Evolutionary conservation across 2,329 filamentous ascomycete genomes (phyloP), one percentile per base, ranked within the genome.

Genomic region (Westerdykella sp.): DNA sequence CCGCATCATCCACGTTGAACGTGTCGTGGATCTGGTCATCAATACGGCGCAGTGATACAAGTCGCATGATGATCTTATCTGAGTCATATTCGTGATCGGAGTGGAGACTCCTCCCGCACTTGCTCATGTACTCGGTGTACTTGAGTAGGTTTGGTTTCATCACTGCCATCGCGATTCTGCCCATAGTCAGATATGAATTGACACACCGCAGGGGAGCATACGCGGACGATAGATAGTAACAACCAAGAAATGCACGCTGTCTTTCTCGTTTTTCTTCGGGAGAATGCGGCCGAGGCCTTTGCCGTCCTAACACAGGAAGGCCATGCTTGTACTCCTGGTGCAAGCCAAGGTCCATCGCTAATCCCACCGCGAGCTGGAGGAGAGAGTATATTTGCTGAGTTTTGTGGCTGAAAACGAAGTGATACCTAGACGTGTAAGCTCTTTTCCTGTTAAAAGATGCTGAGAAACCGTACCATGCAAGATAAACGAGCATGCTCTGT

Each of bases 371-470:
- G 11, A 64, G 47, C 30, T 64, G 59, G 18, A 63, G 55, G 2
- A 66, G 41, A 36, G 60, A 62, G 13, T 57, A 62, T 31, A 53
- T 51, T 34, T 61, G 60, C 40, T 66, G 60, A 6, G 62, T 64
- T 37, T 63, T 63, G 43, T 65, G 62, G 36, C 57, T 63, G 31
- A 64, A 64, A 0, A 63, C 49, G 23, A 61, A 66, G 31, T 65
- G 62, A 34, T 66, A 65, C 57, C 60, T 65, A 34, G 3, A 3
- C 1, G 2, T 15, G 14, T 56, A 2, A 53, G 51, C 12, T 34
- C 11, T 10, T 13, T 7, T 5, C 18, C 13, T 23, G 18, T 21
- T 21, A 21, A 31, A 16, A 18, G n/a, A 4, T 21, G 14, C 15
- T 37, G 4, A 25, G n/a, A 36, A 16, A 36, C 39, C 14, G 16